Conservation (phyloP, 225 moss, liverwort and hornwort species). For the Pleurozium schreberi region DNA sequence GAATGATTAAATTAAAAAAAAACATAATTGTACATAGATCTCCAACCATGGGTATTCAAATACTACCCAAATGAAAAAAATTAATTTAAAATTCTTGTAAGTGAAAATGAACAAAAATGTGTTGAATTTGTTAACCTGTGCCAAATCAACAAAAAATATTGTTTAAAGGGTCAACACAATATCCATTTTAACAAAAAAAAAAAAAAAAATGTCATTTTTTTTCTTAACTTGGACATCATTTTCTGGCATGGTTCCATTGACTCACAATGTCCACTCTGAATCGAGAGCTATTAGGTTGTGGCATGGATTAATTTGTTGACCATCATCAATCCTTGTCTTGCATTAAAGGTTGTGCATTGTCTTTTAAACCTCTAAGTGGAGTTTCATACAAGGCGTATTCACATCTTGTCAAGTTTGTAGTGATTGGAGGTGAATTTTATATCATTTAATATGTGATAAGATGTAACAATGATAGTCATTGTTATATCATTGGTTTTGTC, state of each 20-base stretch:
- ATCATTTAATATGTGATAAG: neutral
- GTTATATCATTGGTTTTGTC: neutral
- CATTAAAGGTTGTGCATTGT: neutral
- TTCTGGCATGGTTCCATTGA: accelerated
- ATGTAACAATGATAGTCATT: neutral
- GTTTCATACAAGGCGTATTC: accelerated
- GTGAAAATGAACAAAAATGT: too few species aligned
- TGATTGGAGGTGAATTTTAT: neutral
- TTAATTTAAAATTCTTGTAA: too few species aligned
- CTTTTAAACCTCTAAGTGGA: accelerated
- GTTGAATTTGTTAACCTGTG: too few species aligned
- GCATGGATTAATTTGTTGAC: neutral
- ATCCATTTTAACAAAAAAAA: too few species aligned
- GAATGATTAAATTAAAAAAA: too few species aligned
- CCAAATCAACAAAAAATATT: too few species aligned
- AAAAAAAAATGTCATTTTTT: too few species aligned
- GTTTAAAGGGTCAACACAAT: too few species aligned
- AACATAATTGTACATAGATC: too few species aligned
- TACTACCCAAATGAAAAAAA: too few species aligned
- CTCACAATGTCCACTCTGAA: accelerated
- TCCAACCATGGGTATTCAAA: too few species aligned
- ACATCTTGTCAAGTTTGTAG: neutral
- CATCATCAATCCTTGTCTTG: neutral
- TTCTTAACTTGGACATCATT: too few species aligned
- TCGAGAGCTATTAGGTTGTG: accelerated